phyloP scores from a whole-genome alignment of 2,329 filamentous ascomycete species.

The Paramyrothecium roridum region DNA sequence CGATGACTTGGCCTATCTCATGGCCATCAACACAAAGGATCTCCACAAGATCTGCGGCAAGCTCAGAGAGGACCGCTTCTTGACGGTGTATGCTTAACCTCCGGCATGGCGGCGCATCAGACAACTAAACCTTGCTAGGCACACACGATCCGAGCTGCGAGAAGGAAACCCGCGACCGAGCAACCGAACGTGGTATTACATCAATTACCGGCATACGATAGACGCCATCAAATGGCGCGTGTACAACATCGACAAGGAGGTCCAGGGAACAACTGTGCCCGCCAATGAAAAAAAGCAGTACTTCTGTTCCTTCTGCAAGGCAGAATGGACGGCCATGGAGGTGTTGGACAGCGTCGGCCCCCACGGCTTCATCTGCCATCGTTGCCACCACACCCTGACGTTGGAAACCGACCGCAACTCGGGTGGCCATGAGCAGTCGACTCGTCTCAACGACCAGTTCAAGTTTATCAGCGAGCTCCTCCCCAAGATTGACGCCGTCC shows the following conservation, averaged over 20 bases:
- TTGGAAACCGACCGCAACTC: conserved; percentile 65
- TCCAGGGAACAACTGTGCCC: conserved; percentile 79
- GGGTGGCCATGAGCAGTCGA: conserved; percentile 70
- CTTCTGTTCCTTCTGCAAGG: conserved; percentile 75
- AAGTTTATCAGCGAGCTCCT: conserved; percentile 74
- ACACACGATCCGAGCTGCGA: conserved; percentile 64
- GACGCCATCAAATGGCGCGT: conserved; percentile 96
- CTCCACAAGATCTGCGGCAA: conserved; percentile 85
- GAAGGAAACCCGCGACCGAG: conserved; percentile 79
- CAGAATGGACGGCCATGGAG: conserved; percentile 87
- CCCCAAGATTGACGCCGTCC: conserved; percentile 70
- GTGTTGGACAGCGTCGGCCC: conserved; percentile 74
- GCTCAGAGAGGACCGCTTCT: conserved; percentile 80
- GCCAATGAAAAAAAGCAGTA: conserved; percentile 90
- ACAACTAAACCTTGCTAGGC: conserved; percentile 36
- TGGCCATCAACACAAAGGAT: conserved; percentile 88
- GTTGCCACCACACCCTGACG: conserved; percentile 64
- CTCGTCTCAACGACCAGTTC: conserved; percentile 74
- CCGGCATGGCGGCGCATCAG: not conserved
- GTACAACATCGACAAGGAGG: conserved; percentile 81
- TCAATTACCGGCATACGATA: conserved; percentile 90
- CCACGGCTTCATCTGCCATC: conserved; percentile 77
- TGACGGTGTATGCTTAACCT: conserved; percentile 65
- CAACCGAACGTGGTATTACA: conserved; percentile 92
- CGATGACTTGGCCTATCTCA: conserved; percentile 81